Base-by-base conservation (phyloP, 257 asterid genomes). In the Misopates orontium region DNA sequence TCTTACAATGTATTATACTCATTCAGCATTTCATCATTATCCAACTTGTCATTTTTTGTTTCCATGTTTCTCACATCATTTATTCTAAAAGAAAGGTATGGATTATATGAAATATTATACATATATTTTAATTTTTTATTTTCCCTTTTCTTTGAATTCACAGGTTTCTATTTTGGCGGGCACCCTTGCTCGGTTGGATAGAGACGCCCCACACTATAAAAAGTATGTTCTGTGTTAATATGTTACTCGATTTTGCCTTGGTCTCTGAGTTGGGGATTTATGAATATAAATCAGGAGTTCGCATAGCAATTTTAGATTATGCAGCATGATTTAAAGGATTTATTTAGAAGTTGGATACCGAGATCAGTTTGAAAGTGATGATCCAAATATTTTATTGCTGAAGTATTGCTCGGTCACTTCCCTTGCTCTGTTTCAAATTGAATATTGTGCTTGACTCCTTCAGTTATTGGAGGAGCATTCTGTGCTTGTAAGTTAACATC, bases 151-250 rank as follows among this genome's bases (percentile, higher is more conserved):
- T 64, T 41, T 75, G 74, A 69, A 74, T 56, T 25, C 76, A 75
- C 83, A 94, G 99, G 96, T 94, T 65, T 94, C 99, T 64, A 94
- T 94, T 77, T 78, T 94, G 85, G 96, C 97, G 60, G 99, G 99
- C 36, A 94, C 99, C 64, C 82, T 94, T 70, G 99, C 99, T 78
- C 99, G 99, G 53, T 73, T 94, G 87, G 99, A 94, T 73, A 90
- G 99, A 79, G 97, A 94, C 80, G 96, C 99, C 63, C 99, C 99
- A 19, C 89, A 79, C 73, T 90, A 94, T 74, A 88, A 84, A 74
- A 90, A 94, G 99, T 90, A 80, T 36, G 95, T 74, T 59, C 22
- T 19, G 25, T 68, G 31, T 60, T 62, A 50, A 31, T 49, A 21
- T 68, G 56, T 32, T 49, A 13, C 68, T 50, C 9, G 52, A 47